These are phyloP conservation scores for Orychophragmus violaceus DNA, from an alignment of 345 rosid genomes.

Conservation along the genomic window DNA sequence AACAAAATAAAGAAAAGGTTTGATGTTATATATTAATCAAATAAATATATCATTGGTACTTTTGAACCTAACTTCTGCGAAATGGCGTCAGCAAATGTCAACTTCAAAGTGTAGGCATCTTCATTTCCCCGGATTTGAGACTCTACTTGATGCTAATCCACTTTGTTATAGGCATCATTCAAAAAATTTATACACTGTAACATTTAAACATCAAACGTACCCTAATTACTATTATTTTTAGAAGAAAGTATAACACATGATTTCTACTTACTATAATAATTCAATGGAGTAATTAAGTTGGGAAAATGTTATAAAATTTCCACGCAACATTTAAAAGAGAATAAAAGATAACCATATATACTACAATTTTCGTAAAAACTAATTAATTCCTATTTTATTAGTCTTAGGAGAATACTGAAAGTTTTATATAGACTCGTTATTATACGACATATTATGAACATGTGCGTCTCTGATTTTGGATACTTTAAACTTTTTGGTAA, in stretches of 20 bases:
- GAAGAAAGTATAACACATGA: background rate
- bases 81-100: constrained; percentile 23
- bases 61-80: constrained; percentile 24
- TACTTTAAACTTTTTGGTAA: background rate
- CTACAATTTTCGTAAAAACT: background rate
- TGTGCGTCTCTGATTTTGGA: background rate
- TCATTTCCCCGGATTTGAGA: background rate
- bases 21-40: constrained; percentile 15
- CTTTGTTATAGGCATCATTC: background rate
- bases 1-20: background rate
- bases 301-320: too few species aligned
- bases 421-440: background rate
- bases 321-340: too few species aligned
- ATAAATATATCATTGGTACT: constrained; percentile 22
- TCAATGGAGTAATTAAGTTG: too few species aligned
- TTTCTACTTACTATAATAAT: background rate
- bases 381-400: background rate
- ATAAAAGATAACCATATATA: too few species aligned
- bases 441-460: background rate
- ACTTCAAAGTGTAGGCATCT: constrained; percentile 13
- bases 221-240: background rate
- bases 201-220: background rate
- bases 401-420: background rate
- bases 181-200: background rate
- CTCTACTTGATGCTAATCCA: background rate